Conservation (phyloP, 1,139 yeast genomes). For the Insectozyma bohioensis region DNA sequence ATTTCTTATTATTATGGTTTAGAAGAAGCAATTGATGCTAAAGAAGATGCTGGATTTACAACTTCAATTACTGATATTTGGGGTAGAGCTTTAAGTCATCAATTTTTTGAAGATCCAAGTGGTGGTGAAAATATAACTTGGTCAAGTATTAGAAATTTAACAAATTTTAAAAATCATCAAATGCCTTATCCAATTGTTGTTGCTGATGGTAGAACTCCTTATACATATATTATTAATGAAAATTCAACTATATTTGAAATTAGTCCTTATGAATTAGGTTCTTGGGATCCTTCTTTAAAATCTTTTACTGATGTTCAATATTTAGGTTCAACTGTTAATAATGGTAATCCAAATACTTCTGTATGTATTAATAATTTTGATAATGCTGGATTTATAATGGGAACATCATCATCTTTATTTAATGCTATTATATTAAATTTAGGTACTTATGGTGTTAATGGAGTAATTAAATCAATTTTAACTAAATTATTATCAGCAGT, state of each 20-base stretch:
- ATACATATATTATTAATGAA: constrained; percentile 29
- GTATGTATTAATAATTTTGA: constrained; percentile 38
- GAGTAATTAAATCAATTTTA: constrained; percentile 28
- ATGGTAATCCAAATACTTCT: constrained; percentile 27
- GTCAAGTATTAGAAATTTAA: constrained; percentile 32
- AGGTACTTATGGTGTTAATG: constrained; percentile 23
- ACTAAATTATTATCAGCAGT: constrained; percentile 16
- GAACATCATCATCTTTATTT: constrained; percentile 46
- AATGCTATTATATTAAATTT: constrained; percentile 32
- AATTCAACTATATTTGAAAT: constrained; percentile 45
- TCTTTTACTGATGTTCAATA: constrained; percentile 33
- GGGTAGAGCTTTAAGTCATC: constrained; percentile 44
- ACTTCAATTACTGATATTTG: constrained; percentile 43
- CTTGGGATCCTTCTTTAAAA: constrained; percentile 43
- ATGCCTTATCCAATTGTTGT: constrained; percentile 46
- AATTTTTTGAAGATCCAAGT: constrained; percentile 26
- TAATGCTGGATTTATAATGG: constrained; percentile 47
- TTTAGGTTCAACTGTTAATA: constrained; percentile 32
- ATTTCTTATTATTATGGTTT: constrained; percentile 33
- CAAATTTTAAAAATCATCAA: constrained; percentile 29
- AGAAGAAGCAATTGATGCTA: constrained; percentile 28
- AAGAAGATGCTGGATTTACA: constrained; percentile 36
- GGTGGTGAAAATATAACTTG: constrained; percentile 37
- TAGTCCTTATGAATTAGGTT: constrained; percentile 43
- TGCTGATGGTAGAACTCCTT: constrained; percentile 42